phyloP scores from a whole-genome alignment of 768 basidiomycete species.

The Boletus sp. region DNA sequence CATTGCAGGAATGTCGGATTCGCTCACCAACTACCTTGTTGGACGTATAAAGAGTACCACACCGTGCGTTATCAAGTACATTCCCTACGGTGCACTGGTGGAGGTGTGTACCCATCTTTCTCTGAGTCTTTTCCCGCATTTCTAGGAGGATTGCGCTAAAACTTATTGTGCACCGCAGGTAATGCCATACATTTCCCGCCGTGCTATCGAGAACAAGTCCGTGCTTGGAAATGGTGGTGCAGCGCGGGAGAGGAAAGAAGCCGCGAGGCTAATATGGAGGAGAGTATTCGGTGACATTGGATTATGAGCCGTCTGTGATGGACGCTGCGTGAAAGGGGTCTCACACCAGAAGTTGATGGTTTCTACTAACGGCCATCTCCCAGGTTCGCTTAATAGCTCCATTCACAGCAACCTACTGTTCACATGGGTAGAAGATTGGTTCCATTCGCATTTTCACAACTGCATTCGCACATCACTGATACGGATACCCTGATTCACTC shows the following conservation, averaged over 20 bases:
- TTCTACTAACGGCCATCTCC: background rate
- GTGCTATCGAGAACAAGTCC: constrained; percentile 93
- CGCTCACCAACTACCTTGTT: constrained; percentile 70
- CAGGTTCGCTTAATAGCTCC: background rate
- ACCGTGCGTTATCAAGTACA: constrained; percentile 84
- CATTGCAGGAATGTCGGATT: constrained; percentile 77
- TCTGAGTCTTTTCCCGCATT: background rate
- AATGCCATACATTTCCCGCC: constrained; percentile 85
- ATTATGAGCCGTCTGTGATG: constrained; percentile 12
- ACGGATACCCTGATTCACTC: background rate
- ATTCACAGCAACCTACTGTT: background rate
- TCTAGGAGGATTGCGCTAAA: no score
- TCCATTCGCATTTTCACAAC: background rate
- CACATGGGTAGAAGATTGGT: background rate
- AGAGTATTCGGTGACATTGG: constrained; percentile 32
- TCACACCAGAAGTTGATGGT: background rate
- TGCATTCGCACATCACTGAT: background rate
- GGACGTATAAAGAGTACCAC: constrained; percentile 45
- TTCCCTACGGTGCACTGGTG: constrained; percentile 71
- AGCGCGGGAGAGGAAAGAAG: constrained; percentile 32
- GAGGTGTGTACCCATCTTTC: constrained; percentile 43
- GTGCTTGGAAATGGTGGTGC: constrained; percentile 76
- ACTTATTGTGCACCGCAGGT: constrained; percentile 43
- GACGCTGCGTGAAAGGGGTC: background rate
- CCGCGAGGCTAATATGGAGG: constrained; percentile 28